A percentile compares a stretch with the other conserved stretches of the same genome.
These are phyloP conservation scores for Talaromyces islandicus DNA, from an alignment of 2,329 filamentous ascomycete species.

Conservation along the genomic window DNA sequence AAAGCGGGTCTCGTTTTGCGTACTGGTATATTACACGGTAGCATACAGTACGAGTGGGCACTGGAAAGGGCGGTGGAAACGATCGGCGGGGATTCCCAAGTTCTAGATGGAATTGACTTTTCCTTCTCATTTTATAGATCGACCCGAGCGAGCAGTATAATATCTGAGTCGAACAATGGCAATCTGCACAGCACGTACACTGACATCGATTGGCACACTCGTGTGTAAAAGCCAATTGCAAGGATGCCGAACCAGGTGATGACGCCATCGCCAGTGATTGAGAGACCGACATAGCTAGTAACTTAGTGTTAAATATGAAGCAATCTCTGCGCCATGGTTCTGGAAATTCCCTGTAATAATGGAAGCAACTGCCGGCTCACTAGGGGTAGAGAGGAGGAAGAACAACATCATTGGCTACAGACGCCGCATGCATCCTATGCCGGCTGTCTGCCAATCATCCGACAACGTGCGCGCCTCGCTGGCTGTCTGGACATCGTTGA, in stretches of 20 bases:
- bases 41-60: too few species aligned
- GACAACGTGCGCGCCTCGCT: slow-evolving; percentile 9
- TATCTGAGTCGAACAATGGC: too few species aligned
- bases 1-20: background rate
- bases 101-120: background rate
- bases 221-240: background rate
- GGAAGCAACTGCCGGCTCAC: background rate
- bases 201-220: background rate
- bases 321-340: too few species aligned
- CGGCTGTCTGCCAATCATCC: slow-evolving; percentile 9
- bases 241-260: background rate
- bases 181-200: too few species aligned
- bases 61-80: background rate
- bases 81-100: background rate
- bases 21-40: too few species aligned
- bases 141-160: background rate
- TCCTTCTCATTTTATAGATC: background rate
- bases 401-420: background rate
- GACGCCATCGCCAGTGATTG: background rate
- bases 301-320: too few species aligned
- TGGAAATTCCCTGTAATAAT: background rate
- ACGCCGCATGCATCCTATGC: background rate
- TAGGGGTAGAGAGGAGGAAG: background rate
- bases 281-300: too few species aligned
- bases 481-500: background rate